A percentile compares a stretch with the other conserved stretches of the same genome.
phyloP scores from a whole-genome alignment of 2,329 filamentous ascomycete species.

The Aotearoamyces nothofagi region DNA sequence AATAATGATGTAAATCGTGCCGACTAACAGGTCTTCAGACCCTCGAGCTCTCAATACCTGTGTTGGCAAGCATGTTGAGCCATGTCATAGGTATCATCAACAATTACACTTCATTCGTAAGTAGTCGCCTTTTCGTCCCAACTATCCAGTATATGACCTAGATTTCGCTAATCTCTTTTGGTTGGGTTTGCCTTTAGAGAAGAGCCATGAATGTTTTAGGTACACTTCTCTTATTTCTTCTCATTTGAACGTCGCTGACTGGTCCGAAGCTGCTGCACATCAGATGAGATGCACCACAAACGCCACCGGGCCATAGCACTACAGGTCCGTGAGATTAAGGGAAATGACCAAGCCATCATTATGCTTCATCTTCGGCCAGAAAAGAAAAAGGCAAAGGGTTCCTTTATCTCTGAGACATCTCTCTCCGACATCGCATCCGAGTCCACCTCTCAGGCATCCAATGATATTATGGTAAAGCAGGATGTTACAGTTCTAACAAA shows the following conservation, averaged over 20 bases:
- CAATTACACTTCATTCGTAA: constrained; percentile 19
- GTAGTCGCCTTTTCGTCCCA: constrained; percentile 2
- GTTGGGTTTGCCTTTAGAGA: constrained; percentile 8
- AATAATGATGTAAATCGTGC: background rate
- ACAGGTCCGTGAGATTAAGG: constrained; percentile 12
- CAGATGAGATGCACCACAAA: constrained; percentile 18
- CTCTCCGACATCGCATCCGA: constrained; percentile 8
- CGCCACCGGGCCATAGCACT: constrained; percentile 18
- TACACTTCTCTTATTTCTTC: constrained; percentile 5
- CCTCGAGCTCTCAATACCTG: constrained; percentile 16
- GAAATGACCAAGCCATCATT: constrained; percentile 7
- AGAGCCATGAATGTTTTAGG: constrained; percentile 17
- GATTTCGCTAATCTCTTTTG: constrained; percentile 1
- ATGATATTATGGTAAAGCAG: background rate
- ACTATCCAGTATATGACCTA: background rate
- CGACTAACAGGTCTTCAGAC: constrained; percentile 9
- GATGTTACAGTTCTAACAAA: constrained; percentile 6
- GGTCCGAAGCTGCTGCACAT: constrained; percentile 13
- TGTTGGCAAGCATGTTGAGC: constrained; percentile 19
- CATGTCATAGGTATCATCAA: constrained; percentile 19
- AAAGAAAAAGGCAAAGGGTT: constrained; percentile 2
- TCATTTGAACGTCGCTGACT: constrained; percentile 3
- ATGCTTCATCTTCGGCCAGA: too few species aligned
- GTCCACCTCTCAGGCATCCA: background rate
- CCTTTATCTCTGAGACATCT: constrained; percentile 8